phyloP scores from a whole-genome alignment of 2,329 filamentous ascomycete species.

The Colletotrichum lindemuthianum region DNA sequence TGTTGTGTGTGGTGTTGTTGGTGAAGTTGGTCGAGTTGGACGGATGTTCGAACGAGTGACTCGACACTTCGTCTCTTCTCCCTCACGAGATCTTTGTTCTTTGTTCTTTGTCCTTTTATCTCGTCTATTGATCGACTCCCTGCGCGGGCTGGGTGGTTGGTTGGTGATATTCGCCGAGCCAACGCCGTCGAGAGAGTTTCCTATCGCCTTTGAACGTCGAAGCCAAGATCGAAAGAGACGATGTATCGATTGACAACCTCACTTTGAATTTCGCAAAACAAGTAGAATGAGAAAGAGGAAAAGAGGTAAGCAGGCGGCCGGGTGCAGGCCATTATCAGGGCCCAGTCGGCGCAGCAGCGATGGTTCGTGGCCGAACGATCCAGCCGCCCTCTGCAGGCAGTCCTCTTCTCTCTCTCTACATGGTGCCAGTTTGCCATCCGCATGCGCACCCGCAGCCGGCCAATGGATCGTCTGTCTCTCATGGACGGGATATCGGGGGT shows the following conservation, averaged over 20 bases:
- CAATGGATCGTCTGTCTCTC: constrained; percentile 25
- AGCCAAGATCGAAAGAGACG: no score
- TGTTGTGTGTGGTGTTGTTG: constrained; percentile 14
- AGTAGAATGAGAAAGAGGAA: no score
- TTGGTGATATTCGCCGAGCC: not conserved
- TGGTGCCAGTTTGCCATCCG: constrained; percentile 24
- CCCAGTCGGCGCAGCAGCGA: not conserved
- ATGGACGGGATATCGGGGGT: not conserved
- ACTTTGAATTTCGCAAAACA: no score
- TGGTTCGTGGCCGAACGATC: constrained; percentile 13
- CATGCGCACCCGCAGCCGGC: constrained; percentile 31
- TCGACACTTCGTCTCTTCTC: not conserved
- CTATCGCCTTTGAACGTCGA: no score
- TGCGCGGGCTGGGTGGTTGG: constrained; percentile 6
- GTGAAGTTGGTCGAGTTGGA: not conserved
- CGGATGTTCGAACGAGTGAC: not conserved
- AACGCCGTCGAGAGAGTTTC: no score
- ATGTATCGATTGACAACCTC: no score
- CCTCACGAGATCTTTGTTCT: not conserved
- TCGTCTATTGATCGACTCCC: no score
- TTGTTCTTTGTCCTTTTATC: not conserved
- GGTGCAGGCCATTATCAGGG: not conserved
- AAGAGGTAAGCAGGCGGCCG: not conserved
- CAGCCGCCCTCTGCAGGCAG: constrained; percentile 18
- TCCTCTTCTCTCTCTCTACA: not conserved